A percentile compares a stretch with the other conserved stretches of the same genome.
Conservation (phyloP, 2,329 filamentous ascomycete species). For the Shiraia sp. region DNA sequence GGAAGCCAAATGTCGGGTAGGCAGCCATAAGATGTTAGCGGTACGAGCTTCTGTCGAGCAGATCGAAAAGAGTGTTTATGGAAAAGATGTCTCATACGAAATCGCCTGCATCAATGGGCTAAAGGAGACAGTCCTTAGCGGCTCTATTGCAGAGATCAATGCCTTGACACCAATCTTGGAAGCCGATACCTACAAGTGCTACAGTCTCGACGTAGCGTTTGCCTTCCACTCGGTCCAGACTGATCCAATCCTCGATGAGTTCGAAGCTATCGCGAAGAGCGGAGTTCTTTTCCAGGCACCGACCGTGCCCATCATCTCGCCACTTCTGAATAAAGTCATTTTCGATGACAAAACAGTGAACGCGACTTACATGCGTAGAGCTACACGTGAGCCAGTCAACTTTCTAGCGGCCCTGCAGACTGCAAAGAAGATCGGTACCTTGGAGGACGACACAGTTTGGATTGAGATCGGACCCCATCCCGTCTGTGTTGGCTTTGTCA, state of each 20-base stretch:
- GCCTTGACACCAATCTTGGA: slow-evolving; percentile 6
- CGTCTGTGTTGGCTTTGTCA: slow-evolving; percentile 48
- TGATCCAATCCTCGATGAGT: slow-evolving; percentile 50
- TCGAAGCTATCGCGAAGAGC: slow-evolving; percentile 41
- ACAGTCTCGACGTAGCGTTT: slow-evolving; percentile 18
- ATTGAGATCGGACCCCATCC: slow-evolving; percentile 55
- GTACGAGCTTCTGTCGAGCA: slow-evolving; percentile 1
- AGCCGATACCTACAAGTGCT: slow-evolving; percentile 7
- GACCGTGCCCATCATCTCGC: slow-evolving; percentile 48
- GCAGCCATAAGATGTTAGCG: slow-evolving; percentile 37
- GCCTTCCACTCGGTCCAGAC: slow-evolving; percentile 35
- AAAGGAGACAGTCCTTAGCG: slow-evolving; percentile 34
- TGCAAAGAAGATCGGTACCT: slow-evolving; percentile 29
- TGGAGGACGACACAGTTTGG: slow-evolving; percentile 45
- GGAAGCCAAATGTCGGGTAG: background rate
- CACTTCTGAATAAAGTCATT: slow-evolving; percentile 50
- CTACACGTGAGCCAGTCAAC: slow-evolving; percentile 19
- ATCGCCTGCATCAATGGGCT: slow-evolving; percentile 40
- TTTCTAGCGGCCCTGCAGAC: slow-evolving; percentile 50
- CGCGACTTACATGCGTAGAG: slow-evolving; percentile 42
- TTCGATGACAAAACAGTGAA: slow-evolving; percentile 40
- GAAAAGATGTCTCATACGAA: background rate
- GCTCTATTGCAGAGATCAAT: slow-evolving; percentile 18
- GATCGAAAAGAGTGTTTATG: background rate
- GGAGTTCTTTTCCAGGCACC: slow-evolving; percentile 16